Base-by-base conservation (phyloP, 1,139 yeast species). In the Yamadazyma sp. region DNA sequence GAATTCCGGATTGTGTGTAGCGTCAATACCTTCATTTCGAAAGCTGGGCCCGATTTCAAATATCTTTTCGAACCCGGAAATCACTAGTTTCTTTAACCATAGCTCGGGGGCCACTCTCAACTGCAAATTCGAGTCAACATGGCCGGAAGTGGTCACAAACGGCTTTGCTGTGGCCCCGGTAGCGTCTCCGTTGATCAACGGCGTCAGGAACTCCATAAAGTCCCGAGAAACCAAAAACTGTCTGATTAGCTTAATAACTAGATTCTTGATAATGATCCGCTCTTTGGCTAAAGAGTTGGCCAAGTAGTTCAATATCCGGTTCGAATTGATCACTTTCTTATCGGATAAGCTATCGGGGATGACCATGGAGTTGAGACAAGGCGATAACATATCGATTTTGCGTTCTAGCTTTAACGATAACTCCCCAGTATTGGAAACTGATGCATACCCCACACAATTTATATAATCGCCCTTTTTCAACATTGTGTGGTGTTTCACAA, bases 1-100 rank as follows among this genome's bases (percentile, higher is more conserved):
- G 73, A 92, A 92, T 68, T 92, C 98, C 33, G 97, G 97, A 73
- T 92, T 92, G 68, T 92, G 98, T 39, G 97, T 89, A 80, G 87
- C 79, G 66, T 92, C 98, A 43, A 92, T 90, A 68, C 97, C 97
- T 62, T 92, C 98, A 54, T 92, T 92, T 47, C 98, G 70, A 58
- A 90, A 92, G 35, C 76, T 82, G 40, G 76, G 76, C 0, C 97
- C 97, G 34, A 92, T 78, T 55, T 92, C 98, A 61, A 80, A 92
- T 5, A 92, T 82, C 48, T 76, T 78, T 46, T 89, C 96, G 52
- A 90, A 80, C 2, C 98, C 98, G 4, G 86, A 73, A 30, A 90
- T 80, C 2, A 89, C 76, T 41, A 92, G 61, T 50, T 86, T 75
- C 57, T 92, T 92, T 41, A 92, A 70, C 96, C 96, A 92, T 30